These are phyloP conservation scores for Plasmodium reichenowi DNA, from an alignment of 169 alveolate species.

Conservation along the genomic window DNA sequence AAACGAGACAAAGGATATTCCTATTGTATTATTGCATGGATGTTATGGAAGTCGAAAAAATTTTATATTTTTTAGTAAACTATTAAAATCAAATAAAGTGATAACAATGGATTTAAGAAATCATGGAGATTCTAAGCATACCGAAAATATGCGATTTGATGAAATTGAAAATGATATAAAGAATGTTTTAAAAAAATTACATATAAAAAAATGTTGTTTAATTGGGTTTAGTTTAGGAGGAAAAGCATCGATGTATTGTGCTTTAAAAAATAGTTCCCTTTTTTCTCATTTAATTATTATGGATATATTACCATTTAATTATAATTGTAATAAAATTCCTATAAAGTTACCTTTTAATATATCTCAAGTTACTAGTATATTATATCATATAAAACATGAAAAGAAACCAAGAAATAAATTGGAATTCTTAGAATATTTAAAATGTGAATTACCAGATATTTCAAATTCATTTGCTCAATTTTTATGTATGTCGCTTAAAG, in stretches of 20 bases:
- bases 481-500: constrained; percentile 59
- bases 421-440: constrained; percentile 19
- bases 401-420: constrained; percentile 35
- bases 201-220: constrained; percentile 60
- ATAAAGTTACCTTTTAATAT: constrained; percentile 44
- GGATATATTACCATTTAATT: constrained; percentile 72
- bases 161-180: constrained; percentile 66
- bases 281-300: constrained; percentile 53
- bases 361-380: constrained; percentile 15
- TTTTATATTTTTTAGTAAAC: constrained; percentile 45
- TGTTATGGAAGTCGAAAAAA: constrained; percentile 68
- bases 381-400: constrained; percentile 34
- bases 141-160: constrained; percentile 46
- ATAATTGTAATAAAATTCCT: constrained; percentile 5
- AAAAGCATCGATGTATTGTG: constrained; percentile 69
- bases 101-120: constrained; percentile 58
- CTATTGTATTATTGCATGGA: constrained; percentile 56
- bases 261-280: constrained; percentile 38
- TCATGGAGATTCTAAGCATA: constrained; percentile 74
- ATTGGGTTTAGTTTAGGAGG: constrained; percentile 76
- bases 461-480: constrained; percentile 50
- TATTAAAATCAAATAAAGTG: constrained; percentile 54
- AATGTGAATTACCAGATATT: constrained; percentile 28
- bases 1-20: constrained; percentile 34
- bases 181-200: constrained; percentile 30